phyloP scores from a whole-genome alignment of 352 stramenopile species.

The Hyaloperonospora arabidopsidis region DNA sequence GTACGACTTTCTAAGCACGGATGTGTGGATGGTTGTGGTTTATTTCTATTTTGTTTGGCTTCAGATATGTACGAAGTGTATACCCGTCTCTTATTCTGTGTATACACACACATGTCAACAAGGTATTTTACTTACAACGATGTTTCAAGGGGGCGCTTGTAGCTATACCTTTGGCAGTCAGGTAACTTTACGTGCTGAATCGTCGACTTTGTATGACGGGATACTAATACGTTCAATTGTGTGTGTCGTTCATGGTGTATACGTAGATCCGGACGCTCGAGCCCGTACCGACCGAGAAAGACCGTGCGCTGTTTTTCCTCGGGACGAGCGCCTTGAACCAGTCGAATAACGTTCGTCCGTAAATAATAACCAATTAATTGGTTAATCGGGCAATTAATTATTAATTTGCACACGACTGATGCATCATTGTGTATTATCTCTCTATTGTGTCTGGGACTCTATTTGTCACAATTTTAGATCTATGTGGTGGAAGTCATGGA shows the following conservation, averaged over 20 bases:
- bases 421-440: too few relatives aligned
- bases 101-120: too few relatives aligned
- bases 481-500: conserved; percentile 55
- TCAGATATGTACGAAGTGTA: too few relatives aligned
- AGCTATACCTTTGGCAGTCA: conserved; percentile 42
- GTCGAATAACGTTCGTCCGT: conserved; percentile 43
- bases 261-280: conserved; percentile 57
- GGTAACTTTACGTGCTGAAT: conserved; percentile 4
- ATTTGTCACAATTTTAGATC: conserved; percentile 23
- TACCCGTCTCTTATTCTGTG: too few relatives aligned
- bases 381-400: not conserved
- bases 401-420: too few relatives aligned
- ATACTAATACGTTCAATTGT: too few relatives aligned
- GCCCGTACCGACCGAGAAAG: conserved; percentile 54
- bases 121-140: conserved; percentile 1
- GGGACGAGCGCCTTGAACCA: conserved; percentile 58
- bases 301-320: conserved; percentile 54
- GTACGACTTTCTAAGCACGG: too few relatives aligned
- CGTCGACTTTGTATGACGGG: too few relatives aligned
- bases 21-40: too few relatives aligned
- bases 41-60: too few relatives aligned
- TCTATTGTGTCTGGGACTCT: too few relatives aligned
- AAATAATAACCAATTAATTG: not conserved
- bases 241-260: too few relatives aligned
- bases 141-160: conserved; percentile 29